Conservation (phyloP, 306 rosid species). For the Quercus alba region DNA sequence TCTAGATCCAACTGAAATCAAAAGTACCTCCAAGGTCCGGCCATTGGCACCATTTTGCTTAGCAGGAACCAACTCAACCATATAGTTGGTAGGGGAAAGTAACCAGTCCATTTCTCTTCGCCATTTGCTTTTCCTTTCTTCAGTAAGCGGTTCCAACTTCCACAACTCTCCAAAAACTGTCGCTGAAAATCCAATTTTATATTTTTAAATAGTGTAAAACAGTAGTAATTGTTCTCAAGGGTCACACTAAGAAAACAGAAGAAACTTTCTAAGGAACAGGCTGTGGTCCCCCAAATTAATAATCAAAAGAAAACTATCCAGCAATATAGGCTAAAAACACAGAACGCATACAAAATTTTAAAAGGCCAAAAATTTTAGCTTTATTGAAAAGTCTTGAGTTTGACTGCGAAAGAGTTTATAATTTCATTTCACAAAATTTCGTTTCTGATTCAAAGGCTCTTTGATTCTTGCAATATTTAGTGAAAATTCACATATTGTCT, state of each 20-base stretch:
- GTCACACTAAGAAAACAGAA: conserved; percentile 8
- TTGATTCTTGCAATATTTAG: neutral
- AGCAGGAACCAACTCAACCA: conserved; percentile 97
- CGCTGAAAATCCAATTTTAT: conserved; percentile 45
- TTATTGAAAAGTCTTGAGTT: conserved; percentile 1
- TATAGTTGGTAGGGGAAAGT: conserved; percentile 83
- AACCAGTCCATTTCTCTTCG: conserved; percentile 85
- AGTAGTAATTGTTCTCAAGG: neutral
- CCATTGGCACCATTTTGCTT: conserved; percentile 83
- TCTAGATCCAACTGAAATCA: conserved; percentile 16
- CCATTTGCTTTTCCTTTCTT: conserved; percentile 84
- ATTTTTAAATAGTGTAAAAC: neutral
- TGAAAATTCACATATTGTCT: neutral
- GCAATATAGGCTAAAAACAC: neutral
- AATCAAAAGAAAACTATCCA: neutral
- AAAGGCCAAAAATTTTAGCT: neutral
- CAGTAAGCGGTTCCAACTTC: conserved; percentile 89
- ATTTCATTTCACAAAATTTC: neutral
- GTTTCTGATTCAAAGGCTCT: neutral
- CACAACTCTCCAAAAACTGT: conserved; percentile 86
- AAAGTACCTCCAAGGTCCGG: conserved; percentile 71
- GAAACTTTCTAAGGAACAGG: neutral
- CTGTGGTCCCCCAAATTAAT: neutral
- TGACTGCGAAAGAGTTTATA: neutral
- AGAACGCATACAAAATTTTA: too few species aligned